Evolutionary conservation across 495 filamentous ascomycete genomes (phyloP), one percentile per base, ranked within the genome.

Genomic region (Aspergillus incahuasiensis): DNA sequence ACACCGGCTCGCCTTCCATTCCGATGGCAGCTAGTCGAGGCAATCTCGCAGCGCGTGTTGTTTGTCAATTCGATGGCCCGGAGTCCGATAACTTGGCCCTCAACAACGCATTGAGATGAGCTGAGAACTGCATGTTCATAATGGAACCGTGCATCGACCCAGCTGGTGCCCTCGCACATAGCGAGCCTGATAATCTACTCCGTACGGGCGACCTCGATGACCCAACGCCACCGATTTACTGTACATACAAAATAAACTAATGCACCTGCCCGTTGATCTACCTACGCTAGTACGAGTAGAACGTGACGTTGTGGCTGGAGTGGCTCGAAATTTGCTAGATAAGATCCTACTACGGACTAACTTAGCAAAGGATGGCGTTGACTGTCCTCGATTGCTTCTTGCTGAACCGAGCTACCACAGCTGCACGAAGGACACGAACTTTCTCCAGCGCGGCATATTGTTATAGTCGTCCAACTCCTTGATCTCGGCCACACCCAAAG

Each of bases 391-490:
- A 15, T 15, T 5, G 32, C 8, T 5, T 5, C 6, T 35, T 9
- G 32, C 13, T 15, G 13, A 35, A 35, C 32, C 6, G 2, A 35
- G 13, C 21, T 48, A 62, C 62, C 59, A 62, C 20, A 65, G 42
- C 34, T 62, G 53, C 13, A 65, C 52, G 35, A 59, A 62, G 13
- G 56, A 56, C 20, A 57, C 48, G 48, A 63, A 58, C 40, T 52
- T 43, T 41, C 60, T 47, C 63, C 63, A 63, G 12, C 24, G 22
- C 3, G 55, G 56, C 30, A 47, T 16, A 9, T 38, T 20, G 39
- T 64, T 58, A 46, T 64, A 62, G 5, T 49, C 34, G 21, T 66
- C 62, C 54, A 65, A 43, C 22, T 58, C 47, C 11, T 48, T 39
- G 52, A 65, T 65, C 22, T 65, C 64, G 43, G 60, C 56, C 8